These are phyloP conservation scores for Mycena belliarum DNA, from an alignment of 768 basidiomycete genomes.

Conservation along the genomic window DNA sequence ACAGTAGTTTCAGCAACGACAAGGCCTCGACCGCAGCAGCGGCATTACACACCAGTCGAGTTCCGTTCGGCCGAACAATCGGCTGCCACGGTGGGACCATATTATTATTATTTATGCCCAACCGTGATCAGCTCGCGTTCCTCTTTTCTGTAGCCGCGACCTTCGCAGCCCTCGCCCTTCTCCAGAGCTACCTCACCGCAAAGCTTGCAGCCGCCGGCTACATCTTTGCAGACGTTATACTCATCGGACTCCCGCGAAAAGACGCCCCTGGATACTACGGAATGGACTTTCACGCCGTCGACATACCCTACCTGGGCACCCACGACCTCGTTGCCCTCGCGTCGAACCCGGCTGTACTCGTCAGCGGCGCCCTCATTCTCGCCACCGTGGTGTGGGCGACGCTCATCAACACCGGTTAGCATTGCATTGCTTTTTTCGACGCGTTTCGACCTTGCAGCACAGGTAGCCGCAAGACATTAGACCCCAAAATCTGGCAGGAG, in stretches of 20 bases:
- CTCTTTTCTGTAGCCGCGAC: constrained; percentile 51
- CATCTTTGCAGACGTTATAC: constrained; percentile 59
- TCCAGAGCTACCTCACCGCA: constrained; percentile 41
- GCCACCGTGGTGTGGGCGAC: constrained; percentile 56
- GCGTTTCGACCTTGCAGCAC: constrained; percentile 11
- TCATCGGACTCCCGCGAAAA: constrained; percentile 54
- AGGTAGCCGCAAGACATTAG: constrained; percentile 60
- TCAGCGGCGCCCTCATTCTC: constrained; percentile 52
- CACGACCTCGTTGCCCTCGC: constrained; percentile 39
- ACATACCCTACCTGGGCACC: constrained; percentile 38
- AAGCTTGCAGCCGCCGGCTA: constrained; percentile 56
- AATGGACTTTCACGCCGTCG: constrained; percentile 33
- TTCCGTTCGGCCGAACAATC: too few species aligned
- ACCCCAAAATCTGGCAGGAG: constrained; percentile 76
- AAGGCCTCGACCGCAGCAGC: too few species aligned
- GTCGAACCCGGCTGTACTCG: constrained; percentile 47
- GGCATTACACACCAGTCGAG: too few species aligned
- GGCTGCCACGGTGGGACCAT: too few species aligned
- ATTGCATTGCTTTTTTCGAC: constrained; percentile 12
- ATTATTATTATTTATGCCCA: constrained; percentile 45
- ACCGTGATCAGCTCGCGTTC: constrained; percentile 57
- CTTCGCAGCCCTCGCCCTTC: constrained; percentile 47
- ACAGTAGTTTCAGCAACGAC: too few species aligned
- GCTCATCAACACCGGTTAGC: constrained; percentile 43
- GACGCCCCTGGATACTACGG: constrained; percentile 27